Evolutionary conservation across 1,139 yeast genomes (phyloP).

Genomic region (Spencermartinsiella ligniputridi): DNA sequence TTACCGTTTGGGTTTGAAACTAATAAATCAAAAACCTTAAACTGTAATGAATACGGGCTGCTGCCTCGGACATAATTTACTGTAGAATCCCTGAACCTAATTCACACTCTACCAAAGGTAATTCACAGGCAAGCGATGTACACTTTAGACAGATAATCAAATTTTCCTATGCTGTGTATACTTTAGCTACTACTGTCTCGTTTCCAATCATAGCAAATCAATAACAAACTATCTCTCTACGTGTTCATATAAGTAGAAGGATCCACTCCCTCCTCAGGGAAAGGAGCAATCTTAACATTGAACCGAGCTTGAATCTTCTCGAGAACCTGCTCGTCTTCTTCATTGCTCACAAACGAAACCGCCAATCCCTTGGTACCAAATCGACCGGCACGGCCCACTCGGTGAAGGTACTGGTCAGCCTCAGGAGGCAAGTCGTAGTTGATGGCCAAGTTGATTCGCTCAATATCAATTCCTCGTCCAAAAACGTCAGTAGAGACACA

Average conservation of each 20-base stretch:
- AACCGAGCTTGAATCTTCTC: conserved; percentile 94
- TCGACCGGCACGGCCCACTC: conserved; percentile 99
- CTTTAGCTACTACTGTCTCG: too few species aligned
- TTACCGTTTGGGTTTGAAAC: too few species aligned
- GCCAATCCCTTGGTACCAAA: conserved; percentile 99
- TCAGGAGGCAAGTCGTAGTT: conserved; percentile 81
- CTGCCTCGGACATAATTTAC: too few species aligned
- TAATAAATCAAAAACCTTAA: too few species aligned
- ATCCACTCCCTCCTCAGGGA: conserved; percentile 98
- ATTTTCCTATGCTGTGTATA: too few species aligned
- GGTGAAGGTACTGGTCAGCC: conserved; percentile 97
- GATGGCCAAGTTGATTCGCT: conserved; percentile 96
- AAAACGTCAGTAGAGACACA: conserved; percentile 98
- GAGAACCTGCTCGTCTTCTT: conserved; percentile 85
- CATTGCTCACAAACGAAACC: conserved; percentile 79
- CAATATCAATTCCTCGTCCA: conserved; percentile 99
- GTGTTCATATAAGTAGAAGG: conserved; percentile 98
- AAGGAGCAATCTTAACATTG: conserved; percentile 89
- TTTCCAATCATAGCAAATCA: too few species aligned
- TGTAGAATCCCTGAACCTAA: too few species aligned
- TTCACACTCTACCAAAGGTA: too few species aligned
- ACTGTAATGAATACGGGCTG: too few species aligned
- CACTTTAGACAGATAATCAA: too few species aligned
- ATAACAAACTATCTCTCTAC: too few species aligned
- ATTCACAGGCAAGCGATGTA: too few species aligned